Conservation (phyloP, 352 stramenopile genomes). For the Thalassiosira hispida region DNA sequence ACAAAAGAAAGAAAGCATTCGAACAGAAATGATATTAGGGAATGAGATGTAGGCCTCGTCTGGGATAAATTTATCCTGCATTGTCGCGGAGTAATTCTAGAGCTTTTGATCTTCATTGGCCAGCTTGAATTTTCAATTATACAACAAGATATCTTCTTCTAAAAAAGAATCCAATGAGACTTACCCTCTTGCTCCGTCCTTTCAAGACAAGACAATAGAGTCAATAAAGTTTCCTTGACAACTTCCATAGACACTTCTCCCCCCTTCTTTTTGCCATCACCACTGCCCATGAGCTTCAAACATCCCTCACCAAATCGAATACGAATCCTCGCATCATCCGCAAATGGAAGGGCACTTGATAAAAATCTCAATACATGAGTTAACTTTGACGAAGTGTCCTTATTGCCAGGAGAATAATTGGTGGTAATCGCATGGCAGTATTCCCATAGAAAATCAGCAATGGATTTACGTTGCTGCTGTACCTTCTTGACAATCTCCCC, state of each 20-base stretch:
- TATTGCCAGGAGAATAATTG: conserved; percentile 12
- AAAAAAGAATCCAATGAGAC: no score
- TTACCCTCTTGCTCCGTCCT: conserved; percentile 25
- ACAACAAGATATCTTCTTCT: no score
- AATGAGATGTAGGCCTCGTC: conserved; percentile 46
- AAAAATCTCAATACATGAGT: conserved; percentile 48
- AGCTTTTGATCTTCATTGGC: conserved; percentile 8
- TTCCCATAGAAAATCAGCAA: conserved; percentile 47
- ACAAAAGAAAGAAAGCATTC: no score
- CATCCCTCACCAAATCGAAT: conserved; percentile 44
- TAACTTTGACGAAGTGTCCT: conserved; percentile 24
- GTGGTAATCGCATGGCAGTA: conserved; percentile 36
- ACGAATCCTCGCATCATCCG: conserved; percentile 36
- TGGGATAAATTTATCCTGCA: conserved; percentile 23
- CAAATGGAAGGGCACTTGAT: conserved; percentile 6
- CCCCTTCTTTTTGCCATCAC: conserved; percentile 3
- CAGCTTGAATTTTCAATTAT: no score
- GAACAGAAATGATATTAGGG: no score
- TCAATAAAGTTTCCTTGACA: conserved; percentile 24
- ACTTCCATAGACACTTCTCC: conserved; percentile 23
- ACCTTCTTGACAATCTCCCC: conserved; percentile 8
- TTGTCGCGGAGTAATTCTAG: conserved; percentile 6
- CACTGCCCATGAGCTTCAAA: conserved; percentile 14
- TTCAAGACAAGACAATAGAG: conserved; percentile 38
- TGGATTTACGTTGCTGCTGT: conserved; percentile 11